Conservation (phyloP, 352 stramenopile species). For the Phytophthora foliorum region DNA sequence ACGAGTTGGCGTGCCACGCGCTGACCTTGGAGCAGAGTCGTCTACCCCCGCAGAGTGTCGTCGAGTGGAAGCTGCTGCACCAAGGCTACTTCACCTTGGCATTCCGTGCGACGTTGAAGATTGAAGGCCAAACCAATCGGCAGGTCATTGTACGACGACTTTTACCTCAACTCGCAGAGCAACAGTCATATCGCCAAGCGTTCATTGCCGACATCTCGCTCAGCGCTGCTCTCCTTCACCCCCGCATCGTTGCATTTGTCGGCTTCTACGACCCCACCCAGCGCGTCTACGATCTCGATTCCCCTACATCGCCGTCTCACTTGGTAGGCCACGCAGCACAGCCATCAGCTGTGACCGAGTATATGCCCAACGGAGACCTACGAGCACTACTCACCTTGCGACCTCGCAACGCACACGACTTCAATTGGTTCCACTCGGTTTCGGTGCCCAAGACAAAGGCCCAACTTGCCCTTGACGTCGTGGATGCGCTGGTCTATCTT, state of each 20-base stretch:
- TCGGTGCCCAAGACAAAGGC: conserved; percentile 41
- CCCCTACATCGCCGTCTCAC: conserved; percentile 30
- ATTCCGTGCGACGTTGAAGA: conserved; percentile 37
- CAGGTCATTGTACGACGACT: conserved; percentile 40
- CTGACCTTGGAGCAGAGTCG: conserved; percentile 41
- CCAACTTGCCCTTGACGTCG: conserved; percentile 55
- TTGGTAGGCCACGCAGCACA: conserved; percentile 18
- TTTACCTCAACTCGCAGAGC: conserved; percentile 29
- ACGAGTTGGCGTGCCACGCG: conserved; percentile 21
- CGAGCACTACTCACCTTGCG: conserved; percentile 42
- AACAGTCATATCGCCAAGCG: conserved; percentile 34
- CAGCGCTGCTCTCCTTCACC: conserved; percentile 38
- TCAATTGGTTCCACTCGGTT: conserved; percentile 46
- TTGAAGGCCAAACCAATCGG: conserved; percentile 33
- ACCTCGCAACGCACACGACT: conserved; percentile 36
- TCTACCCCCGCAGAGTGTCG: conserved; percentile 33
- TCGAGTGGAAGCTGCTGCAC: conserved; percentile 37
- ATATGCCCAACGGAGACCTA: conserved; percentile 55
- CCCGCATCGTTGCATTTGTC: conserved; percentile 48
- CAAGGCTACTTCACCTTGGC: conserved; percentile 43
- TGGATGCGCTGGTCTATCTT: conserved; percentile 61
- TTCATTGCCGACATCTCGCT: conserved; percentile 53
- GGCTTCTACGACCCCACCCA: conserved; percentile 43
- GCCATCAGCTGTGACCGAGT: conserved; percentile 55
- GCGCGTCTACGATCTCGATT: conserved; percentile 33